Evolutionary conservation across 2,329 filamentous ascomycete genomes (phyloP).

Genomic region (Ploettnerulaceae sp.): DNA sequence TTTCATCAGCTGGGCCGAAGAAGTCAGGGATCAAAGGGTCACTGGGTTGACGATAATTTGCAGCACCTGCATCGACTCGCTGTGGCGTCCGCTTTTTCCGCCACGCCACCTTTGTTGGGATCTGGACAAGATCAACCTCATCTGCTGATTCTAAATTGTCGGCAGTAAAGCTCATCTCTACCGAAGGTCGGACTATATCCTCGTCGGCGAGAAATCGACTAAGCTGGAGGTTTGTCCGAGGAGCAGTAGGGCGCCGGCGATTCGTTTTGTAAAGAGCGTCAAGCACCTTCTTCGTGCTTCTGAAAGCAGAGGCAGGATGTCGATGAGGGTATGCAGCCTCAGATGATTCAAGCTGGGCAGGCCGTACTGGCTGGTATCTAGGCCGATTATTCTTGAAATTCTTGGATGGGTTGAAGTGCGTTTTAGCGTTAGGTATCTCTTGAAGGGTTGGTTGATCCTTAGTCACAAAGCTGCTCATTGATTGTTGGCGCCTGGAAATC

Average conservation of each 20-base stretch:
- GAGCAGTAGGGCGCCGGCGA: constrained; percentile 32
- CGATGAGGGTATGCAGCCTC: constrained; percentile 35
- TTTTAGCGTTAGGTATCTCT: background rate
- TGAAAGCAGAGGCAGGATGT: constrained; percentile 39
- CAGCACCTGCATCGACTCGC: constrained; percentile 31
- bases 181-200: constrained; percentile 15
- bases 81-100: constrained; percentile 28
- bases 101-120: constrained; percentile 1
- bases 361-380: constrained; percentile 34
- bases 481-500: constrained; percentile 24
- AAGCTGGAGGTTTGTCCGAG: constrained; percentile 33
- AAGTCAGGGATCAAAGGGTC: constrained; percentile 28
- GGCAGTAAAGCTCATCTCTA: constrained; percentile 2
- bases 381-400: constrained; percentile 15
- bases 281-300: constrained; percentile 47
- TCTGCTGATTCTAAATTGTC: background rate
- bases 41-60: constrained; percentile 33
- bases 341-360: constrained; percentile 53
- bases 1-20: constrained; percentile 21
- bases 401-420: background rate
- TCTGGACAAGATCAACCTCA: background rate
- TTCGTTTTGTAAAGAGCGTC: constrained; percentile 49
- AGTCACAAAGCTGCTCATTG: constrained; percentile 34
- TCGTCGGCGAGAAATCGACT: constrained; percentile 35
- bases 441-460: constrained; percentile 1